A percentile compares a stretch with the other conserved stretches of the same genome.
Conservation (phyloP, 2,329 filamentous ascomycete species). For the Calonectria pteridis region DNA sequence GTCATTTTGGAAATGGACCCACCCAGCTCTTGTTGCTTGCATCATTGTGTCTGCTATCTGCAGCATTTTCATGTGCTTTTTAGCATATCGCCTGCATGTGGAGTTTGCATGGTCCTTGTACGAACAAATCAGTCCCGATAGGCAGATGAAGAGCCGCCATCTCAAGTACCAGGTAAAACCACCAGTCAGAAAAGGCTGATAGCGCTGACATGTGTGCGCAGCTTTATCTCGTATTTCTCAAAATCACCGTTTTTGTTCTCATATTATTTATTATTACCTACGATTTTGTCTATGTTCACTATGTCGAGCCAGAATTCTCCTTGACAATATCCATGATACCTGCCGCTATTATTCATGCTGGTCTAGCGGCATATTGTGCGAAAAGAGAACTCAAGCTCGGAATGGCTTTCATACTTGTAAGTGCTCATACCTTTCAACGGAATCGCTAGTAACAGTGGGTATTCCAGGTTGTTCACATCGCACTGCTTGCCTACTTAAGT, state of each 20-base stretch:
- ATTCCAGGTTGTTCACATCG: neutral
- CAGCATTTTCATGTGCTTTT: neutral
- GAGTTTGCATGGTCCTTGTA: slow-evolving; percentile 5
- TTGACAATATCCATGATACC: neutral
- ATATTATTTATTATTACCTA: neutral
- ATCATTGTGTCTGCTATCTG: neutral
- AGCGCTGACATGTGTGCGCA: neutral
- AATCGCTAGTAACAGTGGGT: neutral
- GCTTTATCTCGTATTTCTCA: slow-evolving; percentile 1
- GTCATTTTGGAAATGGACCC: neutral
- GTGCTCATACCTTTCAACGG: neutral
- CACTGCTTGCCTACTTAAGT: neutral
- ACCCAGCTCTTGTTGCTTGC: neutral
- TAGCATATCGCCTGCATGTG: neutral
- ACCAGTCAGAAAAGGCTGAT: neutral
- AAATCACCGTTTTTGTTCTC: neutral
- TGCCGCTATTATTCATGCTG: neutral
- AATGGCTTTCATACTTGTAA: neutral
- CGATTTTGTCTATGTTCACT: neutral
- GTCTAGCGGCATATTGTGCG: neutral
- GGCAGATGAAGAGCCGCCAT: neutral
- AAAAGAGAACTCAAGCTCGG: neutral
- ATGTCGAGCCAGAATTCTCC: neutral
- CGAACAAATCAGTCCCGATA: neutral
- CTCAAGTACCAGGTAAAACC: neutral